Evolutionary conservation across 2,329 filamentous ascomycete species (phyloP).

Genomic region (Hypomyces rosellus): DNA sequence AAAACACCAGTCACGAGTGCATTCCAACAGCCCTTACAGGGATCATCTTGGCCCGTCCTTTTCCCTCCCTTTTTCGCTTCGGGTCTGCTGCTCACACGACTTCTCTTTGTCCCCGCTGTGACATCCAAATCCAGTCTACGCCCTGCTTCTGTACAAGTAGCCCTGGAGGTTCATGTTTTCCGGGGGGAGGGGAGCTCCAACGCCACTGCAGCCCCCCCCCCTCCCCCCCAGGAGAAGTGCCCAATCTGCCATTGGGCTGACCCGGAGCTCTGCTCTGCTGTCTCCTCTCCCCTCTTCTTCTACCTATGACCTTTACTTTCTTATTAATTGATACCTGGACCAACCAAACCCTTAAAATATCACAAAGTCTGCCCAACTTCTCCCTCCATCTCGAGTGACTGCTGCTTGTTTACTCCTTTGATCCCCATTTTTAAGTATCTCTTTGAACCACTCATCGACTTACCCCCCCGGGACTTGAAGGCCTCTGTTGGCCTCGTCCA

Average conservation of each 20-base stretch:
- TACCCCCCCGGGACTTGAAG: slow-evolving; percentile 16
- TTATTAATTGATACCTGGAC: not conserved
- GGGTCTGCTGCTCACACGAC: slow-evolving; percentile 8
- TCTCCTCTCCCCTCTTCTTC: not conserved
- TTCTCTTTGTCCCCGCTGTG: not conserved
- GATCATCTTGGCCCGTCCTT: slow-evolving; percentile 4
- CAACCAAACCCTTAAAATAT: not conserved
- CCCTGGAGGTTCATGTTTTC: no score
- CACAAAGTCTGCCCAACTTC: not conserved
- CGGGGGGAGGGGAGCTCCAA: no score
- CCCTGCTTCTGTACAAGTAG: no score
- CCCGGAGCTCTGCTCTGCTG: not conserved
- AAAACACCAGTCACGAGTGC: no score
- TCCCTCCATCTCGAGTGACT: not conserved
- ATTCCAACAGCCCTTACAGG: no score
- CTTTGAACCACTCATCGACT: not conserved
- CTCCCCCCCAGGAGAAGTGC: no score
- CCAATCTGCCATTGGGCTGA: not conserved
- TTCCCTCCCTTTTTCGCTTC: not conserved
- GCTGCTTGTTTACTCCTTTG: not conserved
- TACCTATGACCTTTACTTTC: not conserved
- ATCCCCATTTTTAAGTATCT: not conserved
- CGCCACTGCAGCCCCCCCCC: no score
- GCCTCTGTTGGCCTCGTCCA: slow-evolving; percentile 18
- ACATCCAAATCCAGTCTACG: not conserved